Conservation (phyloP, 768 basidiomycete genomes). For the Boletus reticulatus region DNA sequence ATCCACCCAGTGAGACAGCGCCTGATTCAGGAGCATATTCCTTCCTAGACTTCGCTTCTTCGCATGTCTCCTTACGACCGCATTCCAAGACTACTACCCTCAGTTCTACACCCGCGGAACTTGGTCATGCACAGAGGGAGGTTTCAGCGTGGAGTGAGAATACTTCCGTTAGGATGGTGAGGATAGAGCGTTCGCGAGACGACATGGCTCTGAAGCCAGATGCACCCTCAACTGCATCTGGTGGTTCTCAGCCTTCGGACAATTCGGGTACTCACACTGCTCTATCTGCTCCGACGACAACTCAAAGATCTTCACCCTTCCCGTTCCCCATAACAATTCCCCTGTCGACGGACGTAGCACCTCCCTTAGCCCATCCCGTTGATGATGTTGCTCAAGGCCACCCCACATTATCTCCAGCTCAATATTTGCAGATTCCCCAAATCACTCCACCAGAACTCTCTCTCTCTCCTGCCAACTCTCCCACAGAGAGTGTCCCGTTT, state of each 20-base stretch:
- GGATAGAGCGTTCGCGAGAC: constrained; percentile 20
- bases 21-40: constrained; percentile 33
- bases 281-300: constrained; percentile 22
- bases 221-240: constrained; percentile 32
- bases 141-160: constrained; percentile 16
- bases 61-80: constrained; percentile 21
- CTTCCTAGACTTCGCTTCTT: constrained; percentile 32
- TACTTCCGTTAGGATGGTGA: constrained; percentile 16
- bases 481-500: constrained; percentile 55
- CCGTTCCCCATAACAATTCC: constrained; percentile 48
- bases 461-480: constrained; percentile 40
- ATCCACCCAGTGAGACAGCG: constrained; percentile 19
- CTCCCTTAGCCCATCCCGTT: constrained; percentile 19
- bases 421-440: constrained; percentile 29
- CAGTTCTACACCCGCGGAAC: constrained; percentile 28
- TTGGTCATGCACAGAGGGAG: constrained; percentile 18
- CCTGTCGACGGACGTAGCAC: constrained; percentile 35
- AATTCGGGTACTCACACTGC: constrained; percentile 16
- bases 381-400: constrained; percentile 14
- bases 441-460: constrained; percentile 25
- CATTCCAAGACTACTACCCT: constrained; percentile 27
- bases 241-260: constrained; percentile 28
- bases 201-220: constrained; percentile 24
- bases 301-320: constrained; percentile 33
- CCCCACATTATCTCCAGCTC: constrained; percentile 12